A percentile compares a stretch with the other conserved stretches of the same genome.
These are phyloP conservation scores for Vitis labrusca DNA, from an alignment of 164 flowering plant species.

Conservation along the genomic window DNA sequence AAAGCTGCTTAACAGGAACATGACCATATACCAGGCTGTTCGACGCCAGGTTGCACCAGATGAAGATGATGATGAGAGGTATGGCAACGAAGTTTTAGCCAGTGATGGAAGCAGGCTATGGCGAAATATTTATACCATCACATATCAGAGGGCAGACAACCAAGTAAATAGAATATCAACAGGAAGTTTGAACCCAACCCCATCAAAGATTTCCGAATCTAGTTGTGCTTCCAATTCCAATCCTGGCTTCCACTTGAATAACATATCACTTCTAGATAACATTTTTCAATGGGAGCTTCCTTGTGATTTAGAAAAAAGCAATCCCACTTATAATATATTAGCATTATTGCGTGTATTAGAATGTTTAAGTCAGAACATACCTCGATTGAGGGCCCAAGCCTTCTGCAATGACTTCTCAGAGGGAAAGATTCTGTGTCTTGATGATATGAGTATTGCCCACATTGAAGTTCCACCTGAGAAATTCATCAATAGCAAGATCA, in stretches of 20 bases:
- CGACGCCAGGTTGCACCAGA: slow-evolving; percentile 88
- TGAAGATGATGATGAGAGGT: slow-evolving; percentile 84
- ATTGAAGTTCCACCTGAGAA: slow-evolving; percentile 65
- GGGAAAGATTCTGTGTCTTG: slow-evolving; percentile 56
- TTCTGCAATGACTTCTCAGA: slow-evolving; percentile 63
- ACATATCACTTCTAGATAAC: slow-evolving; percentile 76
- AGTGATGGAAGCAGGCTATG: slow-evolving; percentile 88
- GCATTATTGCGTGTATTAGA: slow-evolving; percentile 83
- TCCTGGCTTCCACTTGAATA: slow-evolving; percentile 44
- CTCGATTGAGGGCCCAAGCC: slow-evolving; percentile 70
- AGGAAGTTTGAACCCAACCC: slow-evolving; percentile 41
- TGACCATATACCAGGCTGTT: slow-evolving; percentile 91
- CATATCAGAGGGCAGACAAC: slow-evolving; percentile 78
- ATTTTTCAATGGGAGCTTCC: slow-evolving; percentile 91
- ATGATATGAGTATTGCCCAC: slow-evolving; percentile 51
- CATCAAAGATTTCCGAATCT: slow-evolving; percentile 57
- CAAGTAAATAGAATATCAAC: slow-evolving; percentile 51
- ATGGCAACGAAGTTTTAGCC: slow-evolving; percentile 61
- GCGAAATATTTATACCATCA: slow-evolving; percentile 87
- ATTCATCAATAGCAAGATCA: slow-evolving; percentile 83
- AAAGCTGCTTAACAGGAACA: slow-evolving; percentile 79
- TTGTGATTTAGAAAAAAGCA: slow-evolving; percentile 86
- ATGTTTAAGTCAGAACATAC: slow-evolving; percentile 84
- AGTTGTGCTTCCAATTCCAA: slow-evolving; percentile 45
- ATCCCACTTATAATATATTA: slow-evolving; percentile 80